A percentile compares a stretch with the other conserved stretches of the same genome.
phyloP scores from a whole-genome alignment of 352 stramenopile species.

The Phytophthora vignae region DNA sequence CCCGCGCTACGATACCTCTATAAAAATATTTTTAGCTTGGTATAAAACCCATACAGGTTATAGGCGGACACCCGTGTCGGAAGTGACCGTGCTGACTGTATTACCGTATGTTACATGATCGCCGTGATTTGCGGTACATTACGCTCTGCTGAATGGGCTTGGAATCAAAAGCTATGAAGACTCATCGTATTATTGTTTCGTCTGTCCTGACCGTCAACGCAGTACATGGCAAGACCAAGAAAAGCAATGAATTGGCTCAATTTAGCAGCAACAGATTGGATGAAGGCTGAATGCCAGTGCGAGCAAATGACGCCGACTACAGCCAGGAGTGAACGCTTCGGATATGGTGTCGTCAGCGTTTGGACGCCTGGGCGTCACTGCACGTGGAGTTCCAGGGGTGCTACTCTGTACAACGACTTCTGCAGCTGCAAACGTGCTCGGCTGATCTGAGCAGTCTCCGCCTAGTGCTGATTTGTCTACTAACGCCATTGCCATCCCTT shows the following conservation, averaged over 20 bases:
- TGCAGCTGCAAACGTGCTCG: neutral
- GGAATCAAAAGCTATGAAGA: no score
- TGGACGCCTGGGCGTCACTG: conserved; percentile 1
- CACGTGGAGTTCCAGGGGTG: conserved; percentile 39
- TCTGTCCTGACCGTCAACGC: no score
- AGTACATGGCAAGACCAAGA: neutral
- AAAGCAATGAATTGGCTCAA: neutral
- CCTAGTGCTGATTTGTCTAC: neutral
- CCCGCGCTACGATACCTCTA: no score
- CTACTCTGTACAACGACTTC: conserved; percentile 35
- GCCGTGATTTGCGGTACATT: no score
- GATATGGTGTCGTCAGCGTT: neutral
- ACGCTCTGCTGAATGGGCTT: no score
- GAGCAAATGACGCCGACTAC: neutral
- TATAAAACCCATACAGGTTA: no score
- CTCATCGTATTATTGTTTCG: no score
- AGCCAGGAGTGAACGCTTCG: neutral
- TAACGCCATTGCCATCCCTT: conserved; percentile 25
- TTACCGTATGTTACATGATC: no score
- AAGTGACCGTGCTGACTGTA: no score
- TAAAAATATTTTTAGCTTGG: no score
- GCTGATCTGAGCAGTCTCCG: neutral
- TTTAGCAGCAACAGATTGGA: neutral
- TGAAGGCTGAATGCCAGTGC: no score
- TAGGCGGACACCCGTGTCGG: no score